Base-by-base conservation (phyloP, 441 rosid genomes). In the Arabidopsis lyrata region DNA sequence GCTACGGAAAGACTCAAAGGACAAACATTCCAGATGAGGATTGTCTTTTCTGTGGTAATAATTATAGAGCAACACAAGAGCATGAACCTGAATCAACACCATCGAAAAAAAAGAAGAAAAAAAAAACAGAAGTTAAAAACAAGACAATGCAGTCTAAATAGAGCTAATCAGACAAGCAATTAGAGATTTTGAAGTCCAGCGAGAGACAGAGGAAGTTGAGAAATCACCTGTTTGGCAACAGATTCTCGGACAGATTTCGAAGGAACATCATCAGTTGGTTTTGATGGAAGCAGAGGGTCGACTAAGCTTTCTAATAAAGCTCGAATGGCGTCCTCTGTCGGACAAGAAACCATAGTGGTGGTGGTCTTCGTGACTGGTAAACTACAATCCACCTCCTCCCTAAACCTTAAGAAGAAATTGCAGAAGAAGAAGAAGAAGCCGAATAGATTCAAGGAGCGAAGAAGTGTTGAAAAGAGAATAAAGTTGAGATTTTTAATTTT, bases 1-100 rank as follows among this genome's bases (percentile, higher is more conserved):
- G 82, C 85, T 90, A 83, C 95, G 84, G 68, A 95, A 90, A 13
- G 84, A 55, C 78, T 85, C 86, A 73, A 86, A 84, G 63, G 78
- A 77, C 49, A 90, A 73, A 74, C 68, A 83, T 64, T 85, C 83
- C 13, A 89, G 60, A 32, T 83, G 79, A n/a, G 74, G 83, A 73
- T 91, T 83, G 22, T 78, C 86, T 81, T 67, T 92, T 73, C 92
- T 80, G 74, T 85, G 85, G 80, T 83, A 88, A 61, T 87, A 88
- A 70, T 95, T 95, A 87, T 85, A 90, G 24, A 95, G 77, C 62
- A 92, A 63, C 66, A 88, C 92, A 79, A 88, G 90, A 42, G 90
- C 93, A 73, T 81, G 85, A 70, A 92, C 84, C 99, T 95, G 55
- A 58, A 71, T 44, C 18, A 63, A 63, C 64, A 44, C 15, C 54